These are phyloP conservation scores for Rhodocollybia butyracea DNA, from an alignment of 768 basidiomycete genomes.

Conservation along the genomic window DNA sequence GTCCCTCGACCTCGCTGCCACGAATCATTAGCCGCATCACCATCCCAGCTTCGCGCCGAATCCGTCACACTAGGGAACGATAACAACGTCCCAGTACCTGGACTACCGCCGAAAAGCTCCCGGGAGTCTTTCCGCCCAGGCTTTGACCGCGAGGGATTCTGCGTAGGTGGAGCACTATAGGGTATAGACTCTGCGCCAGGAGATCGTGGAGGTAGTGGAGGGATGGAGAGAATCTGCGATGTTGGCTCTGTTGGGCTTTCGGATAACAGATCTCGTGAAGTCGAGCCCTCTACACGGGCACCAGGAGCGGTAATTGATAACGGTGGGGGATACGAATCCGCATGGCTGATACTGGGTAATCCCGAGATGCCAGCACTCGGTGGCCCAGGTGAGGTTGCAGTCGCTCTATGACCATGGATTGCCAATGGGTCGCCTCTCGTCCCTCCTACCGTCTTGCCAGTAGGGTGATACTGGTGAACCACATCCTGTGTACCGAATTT, in stretches of 20 bases:
- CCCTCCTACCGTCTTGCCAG: constrained; percentile 41
- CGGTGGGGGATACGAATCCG: not conserved
- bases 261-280: constrained; percentile 6
- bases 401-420: constrained; percentile 33
- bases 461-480: constrained; percentile 68
- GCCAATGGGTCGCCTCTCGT: constrained; percentile 29
- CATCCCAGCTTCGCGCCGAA: constrained; percentile 42
- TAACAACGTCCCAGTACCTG: constrained; percentile 23
- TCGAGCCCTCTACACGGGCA: constrained; percentile 6
- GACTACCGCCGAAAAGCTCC: constrained; percentile 31
- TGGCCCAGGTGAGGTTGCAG: not conserved
- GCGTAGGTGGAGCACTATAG: constrained; percentile 38
- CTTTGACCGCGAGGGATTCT: constrained; percentile 7
- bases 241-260: constrained; percentile 13
- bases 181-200: constrained; percentile 23
- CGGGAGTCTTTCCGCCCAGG: constrained; percentile 31
- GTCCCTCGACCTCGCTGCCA: constrained; percentile 25
- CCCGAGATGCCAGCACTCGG: not conserved
- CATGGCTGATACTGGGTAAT: not conserved
- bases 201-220: constrained; percentile 30
- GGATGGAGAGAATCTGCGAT: constrained; percentile 31
- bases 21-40: constrained; percentile 22
- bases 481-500: constrained; percentile 75
- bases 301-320: not conserved
- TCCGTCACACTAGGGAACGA: constrained; percentile 55